Evolutionary conservation across 208 protist genomes (phyloP), one percentile per base, ranked within the genome.

Genomic region (Leishmania martiniquensis): DNA sequence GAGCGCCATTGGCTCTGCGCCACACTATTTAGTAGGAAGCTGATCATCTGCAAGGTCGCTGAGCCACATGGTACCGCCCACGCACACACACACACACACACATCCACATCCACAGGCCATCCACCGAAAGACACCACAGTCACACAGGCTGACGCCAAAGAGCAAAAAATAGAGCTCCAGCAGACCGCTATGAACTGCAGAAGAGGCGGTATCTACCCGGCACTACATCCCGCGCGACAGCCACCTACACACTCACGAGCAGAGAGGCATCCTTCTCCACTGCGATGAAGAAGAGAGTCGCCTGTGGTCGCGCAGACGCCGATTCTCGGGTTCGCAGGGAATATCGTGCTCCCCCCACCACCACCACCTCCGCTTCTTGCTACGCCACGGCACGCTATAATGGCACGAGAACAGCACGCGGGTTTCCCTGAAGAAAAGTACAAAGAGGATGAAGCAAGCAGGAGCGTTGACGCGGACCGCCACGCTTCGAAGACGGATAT

Each of bases 31-130:
- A 42, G 60, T 17, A 47, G 63, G 39, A 9, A 17, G 2, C 49
- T 49, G 7, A 34, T n/a, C 5, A 34, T 42, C 45, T 22, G 20
- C 12, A 72, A 57, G n/a, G 47, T 13, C n/a, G 67, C n/a, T 6
- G 47, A n/a, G 29, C 47, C 17, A 55, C 67, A 57, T 39, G 67
- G 37, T 72, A 72, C 45, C 67, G 57, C 29, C 67, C 47, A 72
- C 20, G 47, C 44, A 72, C 47, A 17, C 20, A 17, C 45, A 72
- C 47, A 20, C 20, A 25, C n/a, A 72, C 45, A n/a, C n/a, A n/a
- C n/a, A n/a, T n/a, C n/a, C n/a, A n/a, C n/a, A n/a, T n/a, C n/a
- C 4, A 52, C 20, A 72, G 37, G 29, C n/a, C 37, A 29, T 29
- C 54, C 17, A 29, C 39, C 13, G 22, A 69, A 49, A 69, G 25